Evolutionary conservation across 176 grass and related monocot genomes (phyloP).

Genomic region (Oryza coarctata): DNA sequence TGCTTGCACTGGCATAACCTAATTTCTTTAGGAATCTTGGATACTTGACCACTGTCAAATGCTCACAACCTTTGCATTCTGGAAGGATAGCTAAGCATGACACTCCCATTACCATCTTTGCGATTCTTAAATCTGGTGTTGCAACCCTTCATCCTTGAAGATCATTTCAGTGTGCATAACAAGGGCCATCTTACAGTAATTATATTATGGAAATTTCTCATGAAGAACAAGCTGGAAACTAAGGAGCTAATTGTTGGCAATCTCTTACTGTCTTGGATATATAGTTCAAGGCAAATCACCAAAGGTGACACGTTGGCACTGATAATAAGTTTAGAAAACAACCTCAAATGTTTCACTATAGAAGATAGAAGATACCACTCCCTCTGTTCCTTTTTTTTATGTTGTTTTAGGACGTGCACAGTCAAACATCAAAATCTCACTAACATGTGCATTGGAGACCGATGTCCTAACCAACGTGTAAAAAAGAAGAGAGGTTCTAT

Average conservation of each 20-base stretch:
- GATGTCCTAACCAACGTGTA: too few relatives aligned
- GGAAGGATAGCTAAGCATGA: neutral
- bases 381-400: too few relatives aligned
- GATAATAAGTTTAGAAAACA: neutral
- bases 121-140: neutral
- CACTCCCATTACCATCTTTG: neutral
- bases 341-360: neutral
- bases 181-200: neutral
- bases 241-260: neutral
- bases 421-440: neutral
- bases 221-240: neutral
- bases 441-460: neutral
- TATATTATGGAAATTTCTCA: neutral
- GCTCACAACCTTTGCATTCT: neutral
- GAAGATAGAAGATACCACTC: neutral
- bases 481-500: too few relatives aligned
- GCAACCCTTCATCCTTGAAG: neutral
- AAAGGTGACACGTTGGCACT: neutral
- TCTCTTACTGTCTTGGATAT: neutral
- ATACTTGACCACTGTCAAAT: conserved; percentile 14
- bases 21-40: neutral
- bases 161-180: conserved; percentile 1
- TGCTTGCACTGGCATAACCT: conserved; percentile 17
- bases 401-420: too few relatives aligned
- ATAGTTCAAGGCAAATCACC: neutral